These are phyloP conservation scores for Phialophora expanda DNA, from an alignment of 2,329 filamentous ascomycete species.

Conservation along the genomic window DNA sequence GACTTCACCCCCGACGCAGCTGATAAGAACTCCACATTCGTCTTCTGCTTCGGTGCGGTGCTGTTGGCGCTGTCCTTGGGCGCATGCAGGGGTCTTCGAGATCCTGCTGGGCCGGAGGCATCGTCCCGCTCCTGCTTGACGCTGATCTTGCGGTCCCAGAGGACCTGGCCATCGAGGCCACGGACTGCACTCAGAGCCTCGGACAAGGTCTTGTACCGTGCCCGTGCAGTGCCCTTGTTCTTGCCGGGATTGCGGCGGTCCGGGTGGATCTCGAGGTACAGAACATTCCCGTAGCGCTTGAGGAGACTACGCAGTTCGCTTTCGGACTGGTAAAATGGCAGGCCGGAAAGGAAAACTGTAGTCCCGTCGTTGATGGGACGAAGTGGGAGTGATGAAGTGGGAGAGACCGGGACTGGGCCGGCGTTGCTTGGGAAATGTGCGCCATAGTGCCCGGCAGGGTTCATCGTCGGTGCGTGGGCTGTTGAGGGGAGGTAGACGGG, in stretches of 20 bases:
- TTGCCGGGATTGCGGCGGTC: conserved; percentile 29
- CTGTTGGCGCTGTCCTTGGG: neutral
- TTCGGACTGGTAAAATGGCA: conserved; percentile 32
- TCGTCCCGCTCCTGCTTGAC: conserved; percentile 26
- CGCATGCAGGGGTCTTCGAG: neutral
- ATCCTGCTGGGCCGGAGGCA: neutral
- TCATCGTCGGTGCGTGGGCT: neutral
- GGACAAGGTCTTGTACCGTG: conserved; percentile 24
- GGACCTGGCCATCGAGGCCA: conserved; percentile 24
- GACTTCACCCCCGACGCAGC: neutral
- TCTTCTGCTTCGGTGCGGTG: conserved; percentile 5
- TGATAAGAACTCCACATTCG: conserved; percentile 6
- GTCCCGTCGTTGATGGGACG: conserved; percentile 29
- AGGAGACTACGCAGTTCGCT: conserved; percentile 31
- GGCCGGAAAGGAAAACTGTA: conserved; percentile 32
- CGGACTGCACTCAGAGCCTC: conserved; percentile 32
- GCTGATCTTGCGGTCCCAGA: conserved; percentile 27
- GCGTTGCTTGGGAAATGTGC: neutral
- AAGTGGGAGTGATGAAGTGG: neutral
- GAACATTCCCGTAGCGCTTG: conserved; percentile 27
- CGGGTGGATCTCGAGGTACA: conserved; percentile 36
- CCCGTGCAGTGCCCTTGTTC: conserved; percentile 35
- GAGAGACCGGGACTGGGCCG: neutral
- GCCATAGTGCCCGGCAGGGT: neutral
- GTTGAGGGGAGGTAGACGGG: conserved; percentile 1